Evolutionary conservation across 768 basidiomycete species (phyloP), one percentile per base, ranked within the genome.

Genomic region (Boletus insuetus): DNA sequence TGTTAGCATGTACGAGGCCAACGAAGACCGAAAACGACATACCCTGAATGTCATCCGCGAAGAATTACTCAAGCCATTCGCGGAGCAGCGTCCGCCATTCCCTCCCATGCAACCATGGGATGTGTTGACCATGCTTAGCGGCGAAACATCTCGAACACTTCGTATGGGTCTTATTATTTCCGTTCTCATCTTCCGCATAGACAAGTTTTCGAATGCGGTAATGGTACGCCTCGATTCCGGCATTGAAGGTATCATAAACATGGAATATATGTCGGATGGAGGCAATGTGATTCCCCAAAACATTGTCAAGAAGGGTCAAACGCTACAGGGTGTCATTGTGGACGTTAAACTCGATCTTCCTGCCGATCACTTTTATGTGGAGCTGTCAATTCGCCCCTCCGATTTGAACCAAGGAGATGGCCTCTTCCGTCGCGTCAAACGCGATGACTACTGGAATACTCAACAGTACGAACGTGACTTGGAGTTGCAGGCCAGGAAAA

Each of bases 81-180:
- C 82, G 22, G 97, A 99, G 66, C 74, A 78, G 56, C 83, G 97
- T 46, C 69, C 72, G 0, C 69, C 75, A 37, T 97, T 94, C 78
- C 71, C 73, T 7, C 63, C 79, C 16, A 88, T 94, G 7, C 71
- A 71, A 12, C 75, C 84, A 10, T 89, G 87, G 87, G 90, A 97
- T 53, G 82, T 96, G 26, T 74, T 98, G 63, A 93, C 91, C 2
- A 98, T 97, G 95, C 83, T 98, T 48, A 94, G 92, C 38, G 94
- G 95, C 29, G 97, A 98, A 76, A 94, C 94, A 6, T 70, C 74
- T 39, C 76, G 81, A 40, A 95, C 93, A 3, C 77, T 99, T 54
- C 80, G 80, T 53, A 74, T 81, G 34, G 94, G 94, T 41, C 78
- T 93, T 49, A 87, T 95, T 61, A 82, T 99, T 51, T 89, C 91